Percentiles rank a stretch among this genome's conserved stretches.
Evolutionary conservation across 2,329 filamentous ascomycete species (phyloP).

Genomic region (Sporothrix mexicana): DNA sequence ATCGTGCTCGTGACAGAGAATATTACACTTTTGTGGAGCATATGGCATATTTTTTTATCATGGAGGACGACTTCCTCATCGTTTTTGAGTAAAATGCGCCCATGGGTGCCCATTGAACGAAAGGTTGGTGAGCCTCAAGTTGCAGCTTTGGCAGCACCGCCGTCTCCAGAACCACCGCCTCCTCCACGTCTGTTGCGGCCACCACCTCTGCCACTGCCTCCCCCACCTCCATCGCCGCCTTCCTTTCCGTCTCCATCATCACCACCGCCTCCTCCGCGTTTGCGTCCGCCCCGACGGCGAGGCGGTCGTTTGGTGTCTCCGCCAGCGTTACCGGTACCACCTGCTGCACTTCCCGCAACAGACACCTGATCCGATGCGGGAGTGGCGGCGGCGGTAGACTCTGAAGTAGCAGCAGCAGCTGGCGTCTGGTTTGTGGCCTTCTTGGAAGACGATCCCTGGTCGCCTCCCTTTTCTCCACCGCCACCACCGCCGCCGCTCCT

Average conservation of each 20-base stretch:
- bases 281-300: conserved; percentile 36
- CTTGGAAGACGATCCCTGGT: conserved; percentile 12
- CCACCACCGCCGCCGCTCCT: conserved; percentile 21
- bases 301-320: conserved; percentile 35
- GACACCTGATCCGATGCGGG: conserved; percentile 25
- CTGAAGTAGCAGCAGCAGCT: neutral
- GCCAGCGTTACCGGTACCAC: neutral
- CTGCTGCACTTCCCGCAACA: conserved; percentile 19
- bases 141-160: conserved; percentile 3
- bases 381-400: neutral
- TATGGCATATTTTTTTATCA: too few species aligned
- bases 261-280: conserved; percentile 33
- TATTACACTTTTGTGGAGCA: too few species aligned
- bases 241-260: conserved; percentile 27
- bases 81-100: too few species aligned
- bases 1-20: too few species aligned
- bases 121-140: neutral
- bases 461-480: neutral
- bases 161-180: neutral
- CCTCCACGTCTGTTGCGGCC: conserved; percentile 22
- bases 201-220: neutral
- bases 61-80: too few species aligned
- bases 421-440: conserved; percentile 10
- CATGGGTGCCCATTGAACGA: neutral
- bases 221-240: conserved; percentile 2